Conservation (phyloP, 164 flowering plant genomes). For the Pachysandra terminalis region DNA sequence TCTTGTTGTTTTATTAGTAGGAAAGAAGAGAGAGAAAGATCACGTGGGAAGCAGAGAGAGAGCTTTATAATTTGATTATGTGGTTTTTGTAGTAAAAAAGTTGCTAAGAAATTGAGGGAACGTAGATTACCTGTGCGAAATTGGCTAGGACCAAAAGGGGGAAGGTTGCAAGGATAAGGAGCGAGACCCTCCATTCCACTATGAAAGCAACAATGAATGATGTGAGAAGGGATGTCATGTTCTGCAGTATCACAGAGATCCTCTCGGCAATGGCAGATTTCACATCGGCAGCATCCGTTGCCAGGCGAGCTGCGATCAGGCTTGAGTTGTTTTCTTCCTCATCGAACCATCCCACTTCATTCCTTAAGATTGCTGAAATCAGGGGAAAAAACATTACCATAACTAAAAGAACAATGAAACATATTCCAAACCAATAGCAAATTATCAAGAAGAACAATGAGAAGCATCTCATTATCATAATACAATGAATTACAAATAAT, state of each 20-base stretch:
- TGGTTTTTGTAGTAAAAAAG: background rate
- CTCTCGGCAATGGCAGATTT: slow-evolving; percentile 96
- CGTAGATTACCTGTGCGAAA: slow-evolving; percentile 76
- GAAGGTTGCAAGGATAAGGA: slow-evolving; percentile 83
- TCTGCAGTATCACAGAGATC: slow-evolving; percentile 92
- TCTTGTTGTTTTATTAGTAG: no score
- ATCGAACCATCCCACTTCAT: slow-evolving; percentile 99
- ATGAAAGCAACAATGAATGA: slow-evolving; percentile 95
- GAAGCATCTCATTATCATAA: no score
- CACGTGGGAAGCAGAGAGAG: no score
- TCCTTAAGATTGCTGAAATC: slow-evolving; percentile 76
- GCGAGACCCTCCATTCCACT: slow-evolving; percentile 97
- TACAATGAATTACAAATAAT: no score
- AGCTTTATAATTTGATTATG: no score
- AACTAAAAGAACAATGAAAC: background rate
- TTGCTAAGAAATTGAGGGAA: background rate
- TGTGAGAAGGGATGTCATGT: slow-evolving; percentile 94
- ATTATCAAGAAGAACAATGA: no score
- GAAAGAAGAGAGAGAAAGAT: no score
- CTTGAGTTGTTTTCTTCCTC: slow-evolving; percentile 96
- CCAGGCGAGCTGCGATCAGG: slow-evolving; percentile 83
- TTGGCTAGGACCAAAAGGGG: slow-evolving; percentile 98
- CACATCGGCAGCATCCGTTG: slow-evolving; percentile 95
- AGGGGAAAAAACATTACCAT: background rate
- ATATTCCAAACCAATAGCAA: no score